Conservation (phyloP, 2,329 filamentous ascomycete genomes). For the Lachnum nothofagi region DNA sequence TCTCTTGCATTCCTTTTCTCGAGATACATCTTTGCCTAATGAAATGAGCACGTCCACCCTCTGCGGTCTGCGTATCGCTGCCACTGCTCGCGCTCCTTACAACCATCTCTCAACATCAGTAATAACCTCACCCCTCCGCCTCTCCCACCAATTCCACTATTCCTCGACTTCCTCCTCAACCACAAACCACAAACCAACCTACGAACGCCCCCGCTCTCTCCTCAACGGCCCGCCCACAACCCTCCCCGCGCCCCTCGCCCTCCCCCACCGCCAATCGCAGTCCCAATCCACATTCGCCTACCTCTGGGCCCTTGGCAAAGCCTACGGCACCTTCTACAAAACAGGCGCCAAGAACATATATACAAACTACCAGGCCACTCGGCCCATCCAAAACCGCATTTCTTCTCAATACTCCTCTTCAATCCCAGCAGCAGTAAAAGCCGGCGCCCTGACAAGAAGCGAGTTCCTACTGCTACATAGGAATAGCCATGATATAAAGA, state of each 20-base stretch:
- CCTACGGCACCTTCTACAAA: constrained; percentile 84
- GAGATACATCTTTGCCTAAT: constrained; percentile 6
- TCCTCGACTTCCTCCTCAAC: constrained; percentile 41
- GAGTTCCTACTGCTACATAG: constrained; percentile 67
- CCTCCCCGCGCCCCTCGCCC: constrained; percentile 62
- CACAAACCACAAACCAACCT: neutral
- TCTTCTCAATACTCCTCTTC: constrained; percentile 35
- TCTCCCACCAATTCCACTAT: constrained; percentile 26
- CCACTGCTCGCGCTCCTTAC: constrained; percentile 6
- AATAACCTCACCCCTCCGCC: constrained; percentile 38
- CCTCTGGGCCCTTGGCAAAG: constrained; percentile 50
- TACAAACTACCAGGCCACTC: constrained; percentile 52
- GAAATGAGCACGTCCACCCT: constrained; percentile 25
- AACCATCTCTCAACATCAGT: constrained; percentile 18
- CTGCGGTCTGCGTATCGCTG: constrained; percentile 25
- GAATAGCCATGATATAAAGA: constrained; percentile 65
- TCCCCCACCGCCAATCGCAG: constrained; percentile 51
- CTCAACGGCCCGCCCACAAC: constrained; percentile 71
- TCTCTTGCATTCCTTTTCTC: neutral
- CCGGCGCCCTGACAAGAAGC: constrained; percentile 50
- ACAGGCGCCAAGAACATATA: constrained; percentile 70
- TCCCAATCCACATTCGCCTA: constrained; percentile 35
- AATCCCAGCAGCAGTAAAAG: constrained; percentile 31
- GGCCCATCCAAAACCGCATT: constrained; percentile 44
- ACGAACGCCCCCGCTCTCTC: constrained; percentile 27